Percentiles rank a stretch among this genome's conserved stretches.
Evolutionary conservation across 2,329 filamentous ascomycete genomes (phyloP).

Genomic region (Fusarium heterosporum): DNA sequence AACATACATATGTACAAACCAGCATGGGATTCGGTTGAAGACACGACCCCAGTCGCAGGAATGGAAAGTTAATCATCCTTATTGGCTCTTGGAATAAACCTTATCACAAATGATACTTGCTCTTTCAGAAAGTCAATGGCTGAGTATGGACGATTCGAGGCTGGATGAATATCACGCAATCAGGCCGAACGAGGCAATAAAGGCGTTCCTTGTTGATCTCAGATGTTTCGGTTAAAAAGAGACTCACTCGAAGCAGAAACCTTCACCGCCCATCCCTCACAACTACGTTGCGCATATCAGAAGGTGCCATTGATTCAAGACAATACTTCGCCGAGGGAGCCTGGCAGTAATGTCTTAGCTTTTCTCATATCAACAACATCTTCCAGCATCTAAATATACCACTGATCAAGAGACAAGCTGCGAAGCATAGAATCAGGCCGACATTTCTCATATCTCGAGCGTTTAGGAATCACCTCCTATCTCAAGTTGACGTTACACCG

Average conservation of each 20-base stretch:
- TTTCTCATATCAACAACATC: not conserved
- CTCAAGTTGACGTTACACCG: conserved; percentile 35
- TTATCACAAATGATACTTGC: conserved; percentile 8
- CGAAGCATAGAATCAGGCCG: conserved; percentile 1
- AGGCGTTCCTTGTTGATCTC: not conserved
- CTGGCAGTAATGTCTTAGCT: not conserved
- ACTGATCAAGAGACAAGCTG: conserved; percentile 5
- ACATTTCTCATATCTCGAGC: not conserved
- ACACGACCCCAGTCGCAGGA: conserved; percentile 2
- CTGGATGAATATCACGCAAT: not conserved
- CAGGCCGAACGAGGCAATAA: conserved; percentile 3
- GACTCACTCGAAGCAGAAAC: not conserved
- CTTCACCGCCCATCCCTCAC: conserved; percentile 25
- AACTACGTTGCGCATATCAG: not conserved
- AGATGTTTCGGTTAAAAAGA: not conserved
- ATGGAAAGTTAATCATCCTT: not conserved
- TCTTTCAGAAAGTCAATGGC: not conserved
- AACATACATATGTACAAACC: conserved; percentile 1
- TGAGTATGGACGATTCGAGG: not conserved
- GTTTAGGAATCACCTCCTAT: not conserved
- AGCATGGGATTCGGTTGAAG: conserved; percentile 1
- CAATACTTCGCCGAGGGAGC: not conserved
- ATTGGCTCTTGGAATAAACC: conserved; percentile 4
- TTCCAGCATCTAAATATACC: not conserved
- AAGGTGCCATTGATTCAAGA: not conserved